Evolutionary conservation across 768 basidiomycete species (phyloP).

Genomic region (Rhizopogon roseolus): DNA sequence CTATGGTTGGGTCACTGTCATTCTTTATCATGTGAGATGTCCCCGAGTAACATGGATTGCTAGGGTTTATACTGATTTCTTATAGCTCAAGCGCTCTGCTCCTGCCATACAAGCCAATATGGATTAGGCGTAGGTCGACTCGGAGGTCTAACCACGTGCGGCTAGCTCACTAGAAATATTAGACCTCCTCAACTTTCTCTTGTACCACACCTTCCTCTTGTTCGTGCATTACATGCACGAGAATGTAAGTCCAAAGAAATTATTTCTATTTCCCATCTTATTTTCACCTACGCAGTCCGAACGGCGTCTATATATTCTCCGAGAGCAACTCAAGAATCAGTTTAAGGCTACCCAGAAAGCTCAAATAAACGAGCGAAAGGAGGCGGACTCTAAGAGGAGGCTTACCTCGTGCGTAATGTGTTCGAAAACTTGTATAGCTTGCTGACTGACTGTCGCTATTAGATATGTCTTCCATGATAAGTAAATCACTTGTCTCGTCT

Average conservation of each 20-base stretch:
- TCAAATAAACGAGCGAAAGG: conserved; percentile 70
- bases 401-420: conserved; percentile 63
- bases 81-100: conserved; percentile 29
- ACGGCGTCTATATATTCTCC: conserved; percentile 60
- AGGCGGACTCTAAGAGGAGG: conserved; percentile 77
- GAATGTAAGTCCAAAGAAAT: conserved; percentile 33
- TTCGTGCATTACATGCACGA: conserved; percentile 70
- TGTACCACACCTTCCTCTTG: conserved; percentile 80
- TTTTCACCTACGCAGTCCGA: conserved; percentile 32
- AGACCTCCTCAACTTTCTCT: conserved; percentile 56
- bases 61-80: conserved; percentile 14
- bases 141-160: not conserved
- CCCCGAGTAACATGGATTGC: conserved; percentile 9
- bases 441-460: conserved; percentile 1
- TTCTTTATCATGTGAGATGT: conserved; percentile 51
- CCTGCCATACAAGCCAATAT: conserved; percentile 32
- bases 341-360: conserved; percentile 67
- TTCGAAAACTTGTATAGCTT: conserved; percentile 9
- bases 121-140: conserved; percentile 31
- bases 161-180: conserved; percentile 28
- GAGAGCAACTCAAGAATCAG: conserved; percentile 73
- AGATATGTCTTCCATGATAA: conserved; percentile 81
- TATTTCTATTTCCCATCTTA: not conserved
- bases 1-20: conserved; percentile 48
- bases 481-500: conserved; percentile 17